Percentiles rank a stretch among this genome's conserved stretches.
Evolutionary conservation across 192 early-diverging fungal species (phyloP).

Genomic region (Thoreauomyces humboldtii): DNA sequence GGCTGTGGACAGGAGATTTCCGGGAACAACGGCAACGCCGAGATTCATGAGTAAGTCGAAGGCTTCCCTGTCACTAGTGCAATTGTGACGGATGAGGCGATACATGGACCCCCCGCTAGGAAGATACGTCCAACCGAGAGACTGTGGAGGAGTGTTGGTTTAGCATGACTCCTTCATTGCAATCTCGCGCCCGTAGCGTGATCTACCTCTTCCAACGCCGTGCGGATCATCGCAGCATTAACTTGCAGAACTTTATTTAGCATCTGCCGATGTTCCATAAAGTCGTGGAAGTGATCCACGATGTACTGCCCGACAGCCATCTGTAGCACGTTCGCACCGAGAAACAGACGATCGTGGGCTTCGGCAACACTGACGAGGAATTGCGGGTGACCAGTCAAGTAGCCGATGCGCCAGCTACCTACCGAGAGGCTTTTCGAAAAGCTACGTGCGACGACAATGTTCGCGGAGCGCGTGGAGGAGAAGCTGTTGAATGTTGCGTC

Average conservation of each 20-base stretch:
- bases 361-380: neutral
- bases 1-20: neutral
- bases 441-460: neutral
- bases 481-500: neutral
- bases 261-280: neutral
- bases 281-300: neutral
- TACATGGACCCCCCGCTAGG: neutral
- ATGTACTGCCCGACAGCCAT: neutral
- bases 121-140: neutral
- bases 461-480: neutral
- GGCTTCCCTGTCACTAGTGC: neutral
- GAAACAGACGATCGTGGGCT: neutral
- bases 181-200: neutral
- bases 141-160: neutral
- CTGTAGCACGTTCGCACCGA: neutral
- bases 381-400: neutral
- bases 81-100: neutral
- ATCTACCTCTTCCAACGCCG: neutral
- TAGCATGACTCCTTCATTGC: neutral
- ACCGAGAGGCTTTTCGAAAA: neutral
- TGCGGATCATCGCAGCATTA: neutral
- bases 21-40: neutral
- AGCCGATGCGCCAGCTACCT: neutral
- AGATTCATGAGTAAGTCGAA: neutral
- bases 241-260: neutral